Percentiles rank a stretch among this genome's conserved stretches.
phyloP scores from a whole-genome alignment of 768 basidiomycete genomes.

The Saitozyma podzolica region DNA sequence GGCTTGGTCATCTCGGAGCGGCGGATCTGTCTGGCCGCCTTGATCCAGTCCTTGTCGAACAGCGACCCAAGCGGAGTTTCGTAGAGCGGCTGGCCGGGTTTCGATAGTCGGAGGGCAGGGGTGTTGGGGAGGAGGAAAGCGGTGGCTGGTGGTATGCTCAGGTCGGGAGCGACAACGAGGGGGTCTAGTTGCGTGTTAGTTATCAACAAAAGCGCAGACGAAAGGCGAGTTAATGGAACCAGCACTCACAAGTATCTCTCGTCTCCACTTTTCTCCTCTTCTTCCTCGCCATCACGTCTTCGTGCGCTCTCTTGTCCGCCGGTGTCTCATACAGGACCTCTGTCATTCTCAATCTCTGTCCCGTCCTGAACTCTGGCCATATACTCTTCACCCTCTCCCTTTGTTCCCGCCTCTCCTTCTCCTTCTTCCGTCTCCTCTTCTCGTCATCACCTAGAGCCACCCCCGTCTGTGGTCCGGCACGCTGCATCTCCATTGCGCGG shows the following conservation, averaged over 20 bases:
- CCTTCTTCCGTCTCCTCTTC: constrained; percentile 14
- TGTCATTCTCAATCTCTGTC: constrained; percentile 38
- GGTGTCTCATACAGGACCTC: constrained; percentile 46
- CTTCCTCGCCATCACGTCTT: constrained; percentile 12
- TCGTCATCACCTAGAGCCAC: constrained; percentile 1
- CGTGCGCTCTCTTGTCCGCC: constrained; percentile 11
- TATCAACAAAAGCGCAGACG: background rate
- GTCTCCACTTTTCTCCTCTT: constrained; percentile 31
- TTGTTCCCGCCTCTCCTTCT: constrained; percentile 7
- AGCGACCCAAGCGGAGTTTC: constrained; percentile 26
- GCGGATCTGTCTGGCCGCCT: constrained; percentile 18
- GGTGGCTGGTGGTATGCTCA: constrained; percentile 7
- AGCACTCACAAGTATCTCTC: constrained; percentile 25
- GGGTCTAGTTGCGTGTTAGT: constrained; percentile 15
- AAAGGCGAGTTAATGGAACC: background rate
- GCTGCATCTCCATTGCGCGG: constrained; percentile 20
- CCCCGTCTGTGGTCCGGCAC: constrained; percentile 4
- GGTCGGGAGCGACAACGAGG: constrained; percentile 17
- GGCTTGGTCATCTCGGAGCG: constrained; percentile 27
- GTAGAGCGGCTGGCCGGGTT: constrained; percentile 20
- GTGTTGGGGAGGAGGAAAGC: constrained; percentile 20
- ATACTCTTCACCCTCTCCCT: constrained; percentile 25
- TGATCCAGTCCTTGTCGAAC: constrained; percentile 39
- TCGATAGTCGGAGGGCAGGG: constrained; percentile 5
- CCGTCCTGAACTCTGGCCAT: constrained; percentile 41